Evolutionary conservation across 345 rosid species (phyloP).

Genomic region (Eucalyptus lansdowneana): DNA sequence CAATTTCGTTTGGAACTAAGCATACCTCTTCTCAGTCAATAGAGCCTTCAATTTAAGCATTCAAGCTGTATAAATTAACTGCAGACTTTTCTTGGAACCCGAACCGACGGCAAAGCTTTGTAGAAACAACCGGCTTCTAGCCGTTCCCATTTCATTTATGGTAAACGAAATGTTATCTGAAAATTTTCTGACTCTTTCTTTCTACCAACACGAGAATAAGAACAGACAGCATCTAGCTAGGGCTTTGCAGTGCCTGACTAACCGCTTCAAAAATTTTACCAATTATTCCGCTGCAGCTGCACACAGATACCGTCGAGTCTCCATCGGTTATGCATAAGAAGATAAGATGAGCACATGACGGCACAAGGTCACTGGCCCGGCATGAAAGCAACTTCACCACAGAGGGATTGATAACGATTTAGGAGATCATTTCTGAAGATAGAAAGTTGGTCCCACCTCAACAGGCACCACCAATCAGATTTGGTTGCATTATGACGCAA

Average conservation of each 20-base stretch:
- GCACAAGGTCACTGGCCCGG: neutral
- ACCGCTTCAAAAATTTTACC: neutral
- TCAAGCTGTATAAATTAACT: neutral
- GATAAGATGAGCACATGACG: neutral
- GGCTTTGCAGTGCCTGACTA: neutral
- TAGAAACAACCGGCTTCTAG: neutral
- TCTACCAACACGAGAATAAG: neutral
- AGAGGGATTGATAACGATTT: neutral
- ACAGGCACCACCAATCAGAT: neutral
- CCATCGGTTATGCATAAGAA: neutral
- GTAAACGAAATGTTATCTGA: neutral
- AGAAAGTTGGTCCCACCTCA: neutral
- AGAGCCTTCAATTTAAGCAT: neutral
- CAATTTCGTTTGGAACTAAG: neutral
- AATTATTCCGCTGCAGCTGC: neutral
- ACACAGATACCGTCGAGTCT: neutral
- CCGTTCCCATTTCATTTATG: neutral
- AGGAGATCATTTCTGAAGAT: neutral
- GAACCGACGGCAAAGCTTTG: neutral
- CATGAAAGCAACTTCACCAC: neutral
- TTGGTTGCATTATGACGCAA: neutral
- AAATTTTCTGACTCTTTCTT: neutral
- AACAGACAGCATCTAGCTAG: neutral
- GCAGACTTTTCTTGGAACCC: neutral
- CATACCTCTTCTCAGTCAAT: neutral